Base-by-base conservation (phyloP, 306 rosid genomes). In the Rosa chinensis region DNA sequence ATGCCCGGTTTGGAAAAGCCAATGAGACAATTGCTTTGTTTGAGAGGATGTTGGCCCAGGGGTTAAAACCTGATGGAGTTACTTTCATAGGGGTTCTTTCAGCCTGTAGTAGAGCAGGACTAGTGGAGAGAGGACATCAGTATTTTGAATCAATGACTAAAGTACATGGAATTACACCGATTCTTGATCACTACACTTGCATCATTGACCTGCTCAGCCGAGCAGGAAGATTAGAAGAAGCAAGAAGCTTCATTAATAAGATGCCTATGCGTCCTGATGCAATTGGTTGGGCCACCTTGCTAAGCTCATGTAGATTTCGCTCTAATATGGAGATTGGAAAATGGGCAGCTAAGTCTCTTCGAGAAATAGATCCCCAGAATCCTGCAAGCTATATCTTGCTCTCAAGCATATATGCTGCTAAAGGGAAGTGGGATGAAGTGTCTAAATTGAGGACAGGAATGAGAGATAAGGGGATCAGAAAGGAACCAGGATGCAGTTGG, bases 401-500 rank as follows among this genome's bases (percentile, higher is more conserved):
- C 73, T 88, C 95, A 67, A 94, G 92, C 79, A 87, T 92, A 62
- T 94, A 92, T 81, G 98, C 97, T 70, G 90, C 92, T 18, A 86
- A 87, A 77, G 97, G 98, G 59, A 83, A 87, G 82, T 92, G 97
- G 97, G 89, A 88, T 73, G 89, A 88, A 72, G 97, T 94, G 78
- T 92, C 98, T 70, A 83, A 81, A 81, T 80, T 91, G 75, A 89
- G 98, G 83, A 92, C 83, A 81, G 94, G 86, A 70, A 92, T 94
- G 97, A 91, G 94, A 82, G 93, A 85, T 17, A 87, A 84, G 85
- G 93, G 93, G 74, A 86, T 89, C 80, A 89, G 84, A 85, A 94
- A 92, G 86, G 97, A 94, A 77, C 98, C 93, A 0, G 97, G 98
- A 77, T 92, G 92, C 82, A 94, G 97, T 84, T 94, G 98, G 98